Percentiles rank a stretch among this genome's conserved stretches.
Evolutionary conservation across 2,329 filamentous ascomycete species (phyloP).

Genomic region (Ophiocordyceps sinensis): DNA sequence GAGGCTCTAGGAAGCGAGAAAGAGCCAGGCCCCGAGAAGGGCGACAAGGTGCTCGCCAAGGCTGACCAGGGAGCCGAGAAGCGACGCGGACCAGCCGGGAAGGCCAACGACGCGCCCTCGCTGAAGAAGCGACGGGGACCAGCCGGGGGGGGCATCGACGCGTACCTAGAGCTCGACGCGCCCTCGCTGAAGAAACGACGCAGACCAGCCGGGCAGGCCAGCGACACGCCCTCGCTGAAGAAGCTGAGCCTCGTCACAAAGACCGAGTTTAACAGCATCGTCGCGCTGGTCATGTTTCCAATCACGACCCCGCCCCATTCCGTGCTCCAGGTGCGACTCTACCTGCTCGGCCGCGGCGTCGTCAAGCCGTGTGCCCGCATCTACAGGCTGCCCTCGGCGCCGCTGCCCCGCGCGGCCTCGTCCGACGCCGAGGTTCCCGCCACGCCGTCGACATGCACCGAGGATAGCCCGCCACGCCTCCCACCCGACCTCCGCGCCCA

Average conservation of each 20-base stretch:
- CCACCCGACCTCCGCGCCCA: conserved; percentile 42
- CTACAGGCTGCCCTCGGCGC: conserved; percentile 55
- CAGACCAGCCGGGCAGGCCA: too few species aligned
- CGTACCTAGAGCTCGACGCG: too few species aligned
- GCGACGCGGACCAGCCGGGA: neutral
- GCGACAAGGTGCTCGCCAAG: neutral
- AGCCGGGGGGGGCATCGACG: too few species aligned
- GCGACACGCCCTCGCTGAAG: too few species aligned
- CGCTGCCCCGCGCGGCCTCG: conserved; percentile 8
- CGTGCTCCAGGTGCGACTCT: conserved; percentile 50
- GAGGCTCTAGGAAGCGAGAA: neutral
- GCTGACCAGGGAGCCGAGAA: neutral
- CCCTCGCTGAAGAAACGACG: too few species aligned
- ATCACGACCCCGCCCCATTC: conserved; percentile 18
- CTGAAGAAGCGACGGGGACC: too few species aligned
- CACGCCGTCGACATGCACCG: neutral
- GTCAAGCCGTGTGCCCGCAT: conserved; percentile 62
- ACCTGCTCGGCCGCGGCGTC: conserved; percentile 54
- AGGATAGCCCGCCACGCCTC: conserved; percentile 10
- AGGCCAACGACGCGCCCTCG: too few species aligned
- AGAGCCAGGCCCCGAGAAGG: neutral
- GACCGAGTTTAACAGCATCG: conserved; percentile 16
- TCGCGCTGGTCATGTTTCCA: conserved; percentile 7
- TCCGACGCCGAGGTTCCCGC: conserved; percentile 31
- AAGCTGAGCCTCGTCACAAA: conserved; percentile 11